Evolutionary conservation across 106 monocot species (phyloP).

Genomic region (Chionographis japonica): DNA sequence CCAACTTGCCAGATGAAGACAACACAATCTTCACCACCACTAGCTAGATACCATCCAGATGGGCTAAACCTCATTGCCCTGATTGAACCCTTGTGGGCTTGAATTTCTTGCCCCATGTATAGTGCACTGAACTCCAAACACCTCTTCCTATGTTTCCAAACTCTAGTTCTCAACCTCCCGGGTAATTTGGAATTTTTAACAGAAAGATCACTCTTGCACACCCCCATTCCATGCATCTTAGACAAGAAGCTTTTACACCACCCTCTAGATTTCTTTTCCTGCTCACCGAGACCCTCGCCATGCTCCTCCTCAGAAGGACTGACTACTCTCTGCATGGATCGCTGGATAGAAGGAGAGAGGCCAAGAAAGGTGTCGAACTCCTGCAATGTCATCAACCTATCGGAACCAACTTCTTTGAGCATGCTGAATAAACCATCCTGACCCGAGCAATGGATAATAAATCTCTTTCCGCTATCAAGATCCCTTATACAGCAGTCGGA

Average conservation of each 20-base stretch:
- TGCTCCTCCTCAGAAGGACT: slow-evolving; percentile 2
- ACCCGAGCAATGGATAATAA: slow-evolving; percentile 28
- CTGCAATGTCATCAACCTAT: slow-evolving; percentile 37
- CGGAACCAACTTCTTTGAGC: slow-evolving; percentile 49
- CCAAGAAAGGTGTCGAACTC: slow-evolving; percentile 52
- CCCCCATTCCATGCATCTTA: slow-evolving; percentile 10
- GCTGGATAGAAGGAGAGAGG: slow-evolving; percentile 35
- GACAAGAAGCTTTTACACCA: slow-evolving; percentile 47
- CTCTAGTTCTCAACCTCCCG: slow-evolving; percentile 25
- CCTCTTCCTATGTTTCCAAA: slow-evolving; percentile 37
- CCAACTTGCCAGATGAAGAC: slow-evolving; percentile 65
- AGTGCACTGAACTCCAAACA: slow-evolving; percentile 51
- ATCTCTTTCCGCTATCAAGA: slow-evolving; percentile 50
- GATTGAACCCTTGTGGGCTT: slow-evolving; percentile 70
- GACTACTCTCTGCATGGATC: slow-evolving; percentile 25
- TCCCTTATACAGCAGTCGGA: slow-evolving; percentile 34
- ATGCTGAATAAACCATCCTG: slow-evolving; percentile 29
- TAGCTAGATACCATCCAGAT: slow-evolving; percentile 66
- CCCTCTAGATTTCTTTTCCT: slow-evolving; percentile 31
- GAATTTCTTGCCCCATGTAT: slow-evolving; percentile 63
- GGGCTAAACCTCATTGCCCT: slow-evolving; percentile 64
- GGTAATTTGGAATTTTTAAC: slow-evolving; percentile 14
- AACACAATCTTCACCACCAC: slow-evolving; percentile 77
- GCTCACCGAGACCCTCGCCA: neutral
- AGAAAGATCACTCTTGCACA: slow-evolving; percentile 17